These are phyloP conservation scores for Scutellaria baicalensis DNA, from an alignment of 257 asterid genomes.

Conservation along the genomic window DNA sequence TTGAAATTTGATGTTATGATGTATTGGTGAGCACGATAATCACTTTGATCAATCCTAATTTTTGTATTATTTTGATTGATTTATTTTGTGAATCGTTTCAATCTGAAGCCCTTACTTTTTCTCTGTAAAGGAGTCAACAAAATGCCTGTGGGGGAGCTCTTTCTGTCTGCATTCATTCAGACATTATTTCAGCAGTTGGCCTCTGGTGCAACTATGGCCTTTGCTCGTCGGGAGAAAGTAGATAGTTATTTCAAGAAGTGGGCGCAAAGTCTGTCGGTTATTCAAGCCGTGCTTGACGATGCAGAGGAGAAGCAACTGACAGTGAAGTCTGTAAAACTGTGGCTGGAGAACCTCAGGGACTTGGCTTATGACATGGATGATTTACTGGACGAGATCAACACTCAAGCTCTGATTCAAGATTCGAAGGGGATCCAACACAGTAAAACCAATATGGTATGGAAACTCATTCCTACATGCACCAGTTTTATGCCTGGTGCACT, in stretches of 20 bases:
- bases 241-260: constrained; percentile 38
- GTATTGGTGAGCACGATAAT: too few relatives aligned
- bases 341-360: constrained; percentile 54
- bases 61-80: background rate
- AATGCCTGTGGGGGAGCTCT: constrained; percentile 59
- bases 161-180: constrained; percentile 47
- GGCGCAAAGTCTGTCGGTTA: background rate
- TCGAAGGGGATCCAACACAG: constrained; percentile 20
- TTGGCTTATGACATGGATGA: constrained; percentile 67
- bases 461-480: constrained; percentile 34
- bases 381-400: constrained; percentile 52
- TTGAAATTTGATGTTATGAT: too few relatives aligned
- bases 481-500: constrained; percentile 32
- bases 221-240: constrained; percentile 50
- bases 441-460: constrained; percentile 27
- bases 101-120: background rate
- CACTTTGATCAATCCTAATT: background rate
- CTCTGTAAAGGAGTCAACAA: constrained; percentile 5
- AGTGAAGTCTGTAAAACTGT: constrained; percentile 24
- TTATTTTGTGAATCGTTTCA: background rate
- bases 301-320: constrained; percentile 62
- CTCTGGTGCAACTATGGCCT: constrained; percentile 24
- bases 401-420: constrained; percentile 29
- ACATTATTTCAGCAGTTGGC: constrained; percentile 45
- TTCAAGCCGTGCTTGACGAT: constrained; percentile 44